Evolutionary conservation across 2,329 filamentous ascomycete genomes (phyloP).

Genomic region (Beauveria pseudobassiana): DNA sequence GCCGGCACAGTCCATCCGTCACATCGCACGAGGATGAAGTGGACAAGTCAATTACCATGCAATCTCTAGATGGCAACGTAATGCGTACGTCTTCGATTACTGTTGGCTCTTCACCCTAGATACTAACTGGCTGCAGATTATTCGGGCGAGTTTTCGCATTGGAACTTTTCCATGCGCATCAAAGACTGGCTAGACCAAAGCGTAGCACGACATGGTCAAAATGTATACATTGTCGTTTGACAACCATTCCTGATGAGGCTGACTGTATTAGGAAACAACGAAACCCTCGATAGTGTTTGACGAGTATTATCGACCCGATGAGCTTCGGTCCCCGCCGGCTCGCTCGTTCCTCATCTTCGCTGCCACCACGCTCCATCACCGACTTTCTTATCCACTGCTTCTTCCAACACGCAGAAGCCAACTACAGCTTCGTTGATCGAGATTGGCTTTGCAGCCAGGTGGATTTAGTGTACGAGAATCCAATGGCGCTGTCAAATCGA

Average conservation of each 20-base stretch:
- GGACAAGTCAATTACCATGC: slow-evolving; percentile 26
- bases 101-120: background rate
- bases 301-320: slow-evolving; percentile 38
- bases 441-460: slow-evolving; percentile 35
- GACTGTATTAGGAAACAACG: slow-evolving; percentile 21
- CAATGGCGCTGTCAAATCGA: slow-evolving; percentile 28
- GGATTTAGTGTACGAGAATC: slow-evolving; percentile 33
- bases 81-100: slow-evolving; percentile 23
- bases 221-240: slow-evolving; percentile 16
- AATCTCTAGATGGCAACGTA: slow-evolving; percentile 32
- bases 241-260: slow-evolving; percentile 5
- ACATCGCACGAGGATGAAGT: slow-evolving; percentile 15
- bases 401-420: slow-evolving; percentile 40
- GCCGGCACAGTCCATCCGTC: slow-evolving; percentile 11
- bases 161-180: slow-evolving; percentile 45
- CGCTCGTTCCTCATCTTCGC: slow-evolving; percentile 30
- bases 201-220: slow-evolving; percentile 21
- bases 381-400: slow-evolving; percentile 39
- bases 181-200: slow-evolving; percentile 41
- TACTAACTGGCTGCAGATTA: slow-evolving; percentile 29
- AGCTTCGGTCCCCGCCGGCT: slow-evolving; percentile 34
- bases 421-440: slow-evolving; percentile 41
- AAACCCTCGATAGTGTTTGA: slow-evolving; percentile 3
- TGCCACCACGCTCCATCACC: slow-evolving; percentile 39
- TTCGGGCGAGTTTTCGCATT: slow-evolving; percentile 45